These are phyloP conservation scores for Collybia sp. DNA, from an alignment of 768 basidiomycete genomes.

Conservation along the genomic window DNA sequence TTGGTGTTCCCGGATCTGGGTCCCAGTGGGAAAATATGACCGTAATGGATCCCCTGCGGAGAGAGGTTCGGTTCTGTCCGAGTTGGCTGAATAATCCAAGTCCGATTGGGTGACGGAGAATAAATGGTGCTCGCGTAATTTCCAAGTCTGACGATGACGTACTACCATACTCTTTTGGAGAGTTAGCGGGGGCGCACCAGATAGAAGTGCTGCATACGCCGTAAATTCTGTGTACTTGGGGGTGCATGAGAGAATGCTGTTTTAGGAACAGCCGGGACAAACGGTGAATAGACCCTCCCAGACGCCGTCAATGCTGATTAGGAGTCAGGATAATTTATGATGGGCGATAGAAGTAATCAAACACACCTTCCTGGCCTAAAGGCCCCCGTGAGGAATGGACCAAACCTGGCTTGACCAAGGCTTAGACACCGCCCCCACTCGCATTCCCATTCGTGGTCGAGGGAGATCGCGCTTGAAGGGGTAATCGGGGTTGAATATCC, in stretches of 20 bases:
- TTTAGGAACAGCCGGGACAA: slow-evolving; percentile 16
- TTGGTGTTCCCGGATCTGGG: slow-evolving; percentile 41
- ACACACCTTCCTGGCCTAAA: slow-evolving; percentile 57
- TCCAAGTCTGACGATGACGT: slow-evolving; percentile 89
- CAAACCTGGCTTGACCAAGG: slow-evolving; percentile 24
- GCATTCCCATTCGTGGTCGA: slow-evolving; percentile 54
- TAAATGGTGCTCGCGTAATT: slow-evolving; percentile 72
- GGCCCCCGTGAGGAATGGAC: slow-evolving; percentile 32
- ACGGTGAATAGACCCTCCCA: slow-evolving; percentile 84
- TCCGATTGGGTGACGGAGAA: slow-evolving; percentile 20
- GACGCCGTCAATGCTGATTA: slow-evolving; percentile 57
- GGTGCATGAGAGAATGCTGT: neutral
- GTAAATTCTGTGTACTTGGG: slow-evolving; percentile 78
- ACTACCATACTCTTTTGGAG: slow-evolving; percentile 76
- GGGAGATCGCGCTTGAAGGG: slow-evolving; percentile 22
- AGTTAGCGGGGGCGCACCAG: slow-evolving; percentile 57
- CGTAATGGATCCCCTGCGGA: slow-evolving; percentile 56
- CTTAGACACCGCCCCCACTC: slow-evolving; percentile 62
- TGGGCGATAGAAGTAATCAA: neutral
- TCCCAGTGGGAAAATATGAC: slow-evolving; percentile 55
- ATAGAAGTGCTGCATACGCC: slow-evolving; percentile 74
- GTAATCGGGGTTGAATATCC: slow-evolving; percentile 28
- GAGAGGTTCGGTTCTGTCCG: slow-evolving; percentile 24
- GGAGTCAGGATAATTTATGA: slow-evolving; percentile 3
- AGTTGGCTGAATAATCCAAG: slow-evolving; percentile 1